Conservation (phyloP, 306 rosid genomes). For the Ochetophila trinervis region DNA sequence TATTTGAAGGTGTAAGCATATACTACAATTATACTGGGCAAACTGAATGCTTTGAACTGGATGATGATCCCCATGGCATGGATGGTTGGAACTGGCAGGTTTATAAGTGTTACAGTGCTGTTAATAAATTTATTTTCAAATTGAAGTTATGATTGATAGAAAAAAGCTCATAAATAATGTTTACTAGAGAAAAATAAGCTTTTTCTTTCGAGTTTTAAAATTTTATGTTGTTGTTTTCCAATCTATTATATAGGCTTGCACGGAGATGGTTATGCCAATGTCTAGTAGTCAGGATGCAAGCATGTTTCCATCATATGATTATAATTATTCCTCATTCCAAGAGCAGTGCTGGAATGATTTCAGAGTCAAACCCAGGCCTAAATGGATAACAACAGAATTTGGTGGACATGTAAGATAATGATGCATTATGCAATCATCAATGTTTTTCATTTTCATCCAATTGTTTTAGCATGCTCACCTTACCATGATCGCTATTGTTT, state of each 20-base stretch:
- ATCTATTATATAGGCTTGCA: conserved; percentile 62
- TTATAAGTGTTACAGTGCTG: conserved; percentile 16
- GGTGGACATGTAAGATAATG: conserved; percentile 72
- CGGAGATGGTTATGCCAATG: conserved; percentile 94
- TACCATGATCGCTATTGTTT: background rate
- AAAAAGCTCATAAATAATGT: too few relatives aligned
- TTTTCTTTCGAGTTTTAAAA: background rate
- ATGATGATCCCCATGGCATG: conserved; percentile 76
- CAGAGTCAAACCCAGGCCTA: conserved; percentile 62
- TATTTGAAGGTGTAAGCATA: conserved; percentile 65
- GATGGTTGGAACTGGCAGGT: conserved; percentile 93
- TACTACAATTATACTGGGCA: conserved; percentile 73
- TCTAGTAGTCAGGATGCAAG: conserved; percentile 52
- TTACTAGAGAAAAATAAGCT: background rate
- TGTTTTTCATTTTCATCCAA: conserved; percentile 7
- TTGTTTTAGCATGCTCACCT: background rate
- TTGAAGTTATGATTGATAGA: background rate
- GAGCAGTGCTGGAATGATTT: conserved; percentile 47
- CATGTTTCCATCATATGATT: conserved; percentile 64
- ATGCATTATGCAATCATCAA: conserved; percentile 12
- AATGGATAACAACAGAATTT: conserved; percentile 67
- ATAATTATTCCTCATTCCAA: conserved; percentile 45
- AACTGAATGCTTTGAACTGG: conserved; percentile 61
- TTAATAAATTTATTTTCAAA: background rate
- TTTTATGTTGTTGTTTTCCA: conserved; percentile 19